A percentile compares a stretch with the other conserved stretches of the same genome.
Conservation (phyloP, 331 rosid species). For the Dryas integrifolia region DNA sequence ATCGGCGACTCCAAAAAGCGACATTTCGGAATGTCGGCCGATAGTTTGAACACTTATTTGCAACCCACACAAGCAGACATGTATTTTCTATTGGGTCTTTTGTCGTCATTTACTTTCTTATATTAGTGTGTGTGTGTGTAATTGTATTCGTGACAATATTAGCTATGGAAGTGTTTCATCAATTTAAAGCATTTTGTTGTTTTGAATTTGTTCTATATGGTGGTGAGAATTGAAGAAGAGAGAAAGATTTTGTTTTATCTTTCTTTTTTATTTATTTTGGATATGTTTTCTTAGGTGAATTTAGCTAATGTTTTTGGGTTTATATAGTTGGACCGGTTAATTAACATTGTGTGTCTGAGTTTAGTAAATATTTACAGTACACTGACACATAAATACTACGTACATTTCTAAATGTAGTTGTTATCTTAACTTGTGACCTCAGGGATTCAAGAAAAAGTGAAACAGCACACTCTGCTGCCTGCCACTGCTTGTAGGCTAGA, state of each 20-base stretch:
- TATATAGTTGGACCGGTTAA: not conserved
- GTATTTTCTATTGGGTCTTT: no score
- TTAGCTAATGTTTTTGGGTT: not conserved
- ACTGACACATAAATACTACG: not conserved
- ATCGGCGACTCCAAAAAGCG: no score
- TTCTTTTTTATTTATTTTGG: no score
- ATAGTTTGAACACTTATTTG: no score
- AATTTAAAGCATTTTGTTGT: not conserved
- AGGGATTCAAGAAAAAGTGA: not conserved
- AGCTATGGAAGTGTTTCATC: not conserved
- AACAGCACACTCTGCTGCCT: not conserved
- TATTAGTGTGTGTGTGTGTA: no score
- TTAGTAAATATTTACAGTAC: no score
- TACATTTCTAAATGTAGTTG: not conserved
- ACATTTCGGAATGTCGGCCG: no score
- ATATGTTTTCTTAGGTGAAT: not conserved
- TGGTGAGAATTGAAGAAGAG: not conserved
- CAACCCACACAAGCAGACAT: no score
- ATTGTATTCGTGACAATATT: not conserved
- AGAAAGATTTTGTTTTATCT: not conserved
- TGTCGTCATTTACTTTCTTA: no score
- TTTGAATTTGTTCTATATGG: no score
- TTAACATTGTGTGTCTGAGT: no score
- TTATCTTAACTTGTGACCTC: not conserved
- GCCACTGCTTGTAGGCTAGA: not conserved